These are phyloP conservation scores for Amanita exitialis DNA, from an alignment of 768 basidiomycete species.

Conservation along the genomic window DNA sequence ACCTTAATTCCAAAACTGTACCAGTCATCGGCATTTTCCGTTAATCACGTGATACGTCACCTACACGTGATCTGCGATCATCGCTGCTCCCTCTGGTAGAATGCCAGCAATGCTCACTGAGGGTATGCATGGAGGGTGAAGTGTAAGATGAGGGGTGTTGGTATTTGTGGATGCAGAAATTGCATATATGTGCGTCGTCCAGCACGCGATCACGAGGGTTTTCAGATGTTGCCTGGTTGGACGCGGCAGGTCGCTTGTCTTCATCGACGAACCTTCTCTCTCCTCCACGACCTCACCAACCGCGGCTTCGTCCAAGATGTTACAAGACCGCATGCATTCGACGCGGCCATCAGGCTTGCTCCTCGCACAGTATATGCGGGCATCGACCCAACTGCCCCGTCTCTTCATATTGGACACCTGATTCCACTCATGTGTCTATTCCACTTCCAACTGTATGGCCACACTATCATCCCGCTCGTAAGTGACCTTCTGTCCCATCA, in stretches of 20 bases:
- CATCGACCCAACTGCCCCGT: conserved; percentile 84
- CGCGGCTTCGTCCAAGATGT: conserved; percentile 40
- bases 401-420: conserved; percentile 91
- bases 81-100: too few species aligned
- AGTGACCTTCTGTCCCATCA: conserved; percentile 18
- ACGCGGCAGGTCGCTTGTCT: neutral
- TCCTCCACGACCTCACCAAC: conserved; percentile 30
- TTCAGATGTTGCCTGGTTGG: neutral
- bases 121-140: too few species aligned
- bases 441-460: conserved; percentile 84
- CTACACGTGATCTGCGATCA: neutral
- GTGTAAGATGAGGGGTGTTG: too few species aligned
- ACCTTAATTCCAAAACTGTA: conserved; percentile 39
- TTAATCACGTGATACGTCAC: neutral
- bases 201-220: neutral
- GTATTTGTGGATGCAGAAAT: too few species aligned
- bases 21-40: conserved; percentile 12
- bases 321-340: conserved; percentile 37
- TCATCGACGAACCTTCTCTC: conserved; percentile 1
- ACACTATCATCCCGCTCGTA: conserved; percentile 76
- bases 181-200: too few species aligned
- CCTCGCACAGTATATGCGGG: conserved; percentile 71
- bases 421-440: conserved; percentile 79
- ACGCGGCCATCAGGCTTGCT: conserved; percentile 22
- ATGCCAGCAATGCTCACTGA: too few species aligned